Evolutionary conservation across 1,139 yeast genomes (phyloP).

Genomic region (Protomyces lactucae-debilis): DNA sequence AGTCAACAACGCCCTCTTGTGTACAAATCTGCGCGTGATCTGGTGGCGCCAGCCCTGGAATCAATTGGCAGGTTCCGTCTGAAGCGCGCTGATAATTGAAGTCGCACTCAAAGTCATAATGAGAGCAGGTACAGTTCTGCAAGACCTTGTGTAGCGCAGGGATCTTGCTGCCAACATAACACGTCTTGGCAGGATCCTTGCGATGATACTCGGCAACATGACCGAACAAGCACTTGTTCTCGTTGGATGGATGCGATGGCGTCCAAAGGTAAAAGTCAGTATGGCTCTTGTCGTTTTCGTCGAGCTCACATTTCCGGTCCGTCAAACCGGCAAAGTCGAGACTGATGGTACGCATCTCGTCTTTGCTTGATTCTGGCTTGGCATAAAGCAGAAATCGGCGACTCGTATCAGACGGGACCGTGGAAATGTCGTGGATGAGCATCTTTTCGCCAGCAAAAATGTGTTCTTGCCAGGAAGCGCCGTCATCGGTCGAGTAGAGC

Average conservation of each 20-base stretch:
- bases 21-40: slow-evolving; percentile 64
- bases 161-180: slow-evolving; percentile 70
- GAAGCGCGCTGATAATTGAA: slow-evolving; percentile 63
- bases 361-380: slow-evolving; percentile 44
- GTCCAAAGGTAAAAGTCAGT: slow-evolving; percentile 83
- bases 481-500: slow-evolving; percentile 71
- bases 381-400: slow-evolving; percentile 61
- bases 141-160: slow-evolving; percentile 55
- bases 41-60: slow-evolving; percentile 62
- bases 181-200: slow-evolving; percentile 60
- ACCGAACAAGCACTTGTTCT: slow-evolving; percentile 75
- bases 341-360: slow-evolving; percentile 41
- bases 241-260: slow-evolving; percentile 61
- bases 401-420: slow-evolving; percentile 87
- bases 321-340: slow-evolving; percentile 70
- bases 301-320: slow-evolving; percentile 43
- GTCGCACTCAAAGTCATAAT: slow-evolving; percentile 92
- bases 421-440: slow-evolving; percentile 65
- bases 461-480: slow-evolving; percentile 65
- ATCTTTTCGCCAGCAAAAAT: slow-evolving; percentile 58
- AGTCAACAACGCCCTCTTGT: slow-evolving; percentile 56
- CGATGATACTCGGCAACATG: slow-evolving; percentile 75
- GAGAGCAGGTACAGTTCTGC: slow-evolving; percentile 74
- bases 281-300: slow-evolving; percentile 52
- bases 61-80: slow-evolving; percentile 84